phyloP scores from a whole-genome alignment of 2,329 filamentous ascomycete species.

The Paradendryphiella salina region DNA sequence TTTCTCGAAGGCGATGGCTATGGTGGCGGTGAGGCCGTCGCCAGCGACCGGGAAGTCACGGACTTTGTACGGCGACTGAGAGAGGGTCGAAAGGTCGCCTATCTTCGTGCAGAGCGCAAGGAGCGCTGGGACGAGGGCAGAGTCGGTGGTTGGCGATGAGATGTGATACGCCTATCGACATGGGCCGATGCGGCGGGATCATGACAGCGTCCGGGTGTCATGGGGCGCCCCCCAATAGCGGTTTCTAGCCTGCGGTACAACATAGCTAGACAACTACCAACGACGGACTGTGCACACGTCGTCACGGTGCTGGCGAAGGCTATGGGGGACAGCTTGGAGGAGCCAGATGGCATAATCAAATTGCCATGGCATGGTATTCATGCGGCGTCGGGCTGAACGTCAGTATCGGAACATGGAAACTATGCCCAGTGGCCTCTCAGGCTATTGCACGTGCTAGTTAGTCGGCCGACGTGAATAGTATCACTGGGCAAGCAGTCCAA shows the following conservation, averaged over 20 bases:
- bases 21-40: slow-evolving; percentile 52
- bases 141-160: slow-evolving; percentile 83
- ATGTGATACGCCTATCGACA: neutral
- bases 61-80: slow-evolving; percentile 85
- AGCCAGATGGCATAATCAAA: neutral
- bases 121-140: slow-evolving; percentile 94
- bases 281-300: neutral
- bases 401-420: neutral
- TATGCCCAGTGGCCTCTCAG: neutral
- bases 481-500: slow-evolving; percentile 1
- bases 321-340: neutral
- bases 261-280: no score
- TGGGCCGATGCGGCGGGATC: neutral
- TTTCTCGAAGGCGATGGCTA: slow-evolving; percentile 69
- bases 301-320: neutral
- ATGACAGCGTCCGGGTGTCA: neutral
- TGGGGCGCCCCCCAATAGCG: neutral
- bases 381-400: neutral
- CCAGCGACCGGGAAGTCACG: slow-evolving; percentile 76
- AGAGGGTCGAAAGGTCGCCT: slow-evolving; percentile 76
- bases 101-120: slow-evolving; percentile 81
- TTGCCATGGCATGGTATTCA: slow-evolving; percentile 2
- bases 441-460: slow-evolving; percentile 1
- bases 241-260: no score
- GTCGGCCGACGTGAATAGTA: slow-evolving; percentile 1